Base-by-base conservation (phyloP, 768 basidiomycete species). In the Lentinula lateritia region DNA sequence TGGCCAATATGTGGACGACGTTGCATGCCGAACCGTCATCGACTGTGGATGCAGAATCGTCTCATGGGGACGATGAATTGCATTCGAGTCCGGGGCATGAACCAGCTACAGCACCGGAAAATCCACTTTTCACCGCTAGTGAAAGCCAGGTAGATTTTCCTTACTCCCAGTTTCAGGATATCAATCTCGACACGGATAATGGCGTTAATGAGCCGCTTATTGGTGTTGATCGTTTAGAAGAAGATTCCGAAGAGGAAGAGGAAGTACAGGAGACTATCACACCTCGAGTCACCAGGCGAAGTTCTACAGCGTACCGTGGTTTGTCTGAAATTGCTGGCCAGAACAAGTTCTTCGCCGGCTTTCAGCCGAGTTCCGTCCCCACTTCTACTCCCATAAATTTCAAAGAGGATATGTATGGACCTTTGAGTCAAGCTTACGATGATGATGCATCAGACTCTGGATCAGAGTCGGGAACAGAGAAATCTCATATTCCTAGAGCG, bases 401-500 rank as follows among this genome's bases (percentile, higher is more conserved):
- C 53, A 61, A 70, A 35, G 70, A 64, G 34, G 75, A 78, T 62
- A 58, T 79, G 67, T 78, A 80, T 68, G 73, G 72, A 5, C 66
- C 68, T 45, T 71, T 74, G 39, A 69, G 70, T 28, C 74, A 78
- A 6, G 78, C 76, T 16, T 79, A 70, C 32, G 39, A 53, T 23
- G 68, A 70, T 7, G 72, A 70, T 6, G 74, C 78, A 6, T 80
- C 82, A 4, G 80, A 80, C 42, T 73, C 73, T 18, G 67, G 67
- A 1, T 76, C 78, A 0, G 80, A 66, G 39, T 38, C 74, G 43
- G 71, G 65, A 43, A 68, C 69, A 46, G 65, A 68, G 28, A 66
- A 62, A 46, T 85, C 81, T n/a, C 88, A 89, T 69, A 88, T 90
- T 61, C 88, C 88, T 35, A 76, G 71, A 63, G 75, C 75, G 10